These are phyloP conservation scores for Xerocomellus intermedius DNA, from an alignment of 768 basidiomycete species.

Conservation along the genomic window DNA sequence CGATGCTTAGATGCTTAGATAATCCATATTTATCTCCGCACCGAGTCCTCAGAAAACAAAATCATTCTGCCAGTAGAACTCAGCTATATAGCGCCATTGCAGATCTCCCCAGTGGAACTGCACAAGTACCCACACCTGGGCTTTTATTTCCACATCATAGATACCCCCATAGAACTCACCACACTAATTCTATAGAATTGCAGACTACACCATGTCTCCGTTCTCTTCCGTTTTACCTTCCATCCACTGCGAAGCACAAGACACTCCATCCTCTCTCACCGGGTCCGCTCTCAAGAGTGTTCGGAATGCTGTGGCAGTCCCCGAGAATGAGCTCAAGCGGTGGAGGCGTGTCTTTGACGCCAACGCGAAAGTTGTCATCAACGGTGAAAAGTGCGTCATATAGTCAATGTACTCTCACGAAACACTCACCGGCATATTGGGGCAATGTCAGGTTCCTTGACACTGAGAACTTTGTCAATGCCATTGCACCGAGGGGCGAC, in stretches of 20 bases:
- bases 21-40: constrained; percentile 36
- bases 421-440: constrained; percentile 4
- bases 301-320: constrained; percentile 64
- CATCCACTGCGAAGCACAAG: constrained; percentile 52
- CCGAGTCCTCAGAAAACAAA: constrained; percentile 1
- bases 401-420: constrained; percentile 19
- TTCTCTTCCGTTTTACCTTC: constrained; percentile 46
- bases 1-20: constrained; percentile 34
- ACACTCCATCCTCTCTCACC: constrained; percentile 40
- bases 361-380: constrained; percentile 68
- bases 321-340: constrained; percentile 81
- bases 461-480: constrained; percentile 87
- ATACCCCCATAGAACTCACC: constrained; percentile 36
- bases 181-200: constrained; percentile 31
- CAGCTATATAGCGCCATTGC: constrained; percentile 1
- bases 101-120: constrained; percentile 15
- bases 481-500: constrained; percentile 87
- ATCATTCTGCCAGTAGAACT: constrained; percentile 4
- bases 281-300: constrained; percentile 62
- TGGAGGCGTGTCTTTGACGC: constrained; percentile 88
- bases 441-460: constrained; percentile 69
- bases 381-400: constrained; percentile 76
- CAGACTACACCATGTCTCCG: constrained; percentile 34
- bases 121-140: constrained; percentile 15
- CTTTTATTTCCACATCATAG: constrained; percentile 21